Evolutionary conservation across 2,329 filamentous ascomycete genomes (phyloP).

Genomic region (Ophiocordyceps camponoti-saundersi): DNA sequence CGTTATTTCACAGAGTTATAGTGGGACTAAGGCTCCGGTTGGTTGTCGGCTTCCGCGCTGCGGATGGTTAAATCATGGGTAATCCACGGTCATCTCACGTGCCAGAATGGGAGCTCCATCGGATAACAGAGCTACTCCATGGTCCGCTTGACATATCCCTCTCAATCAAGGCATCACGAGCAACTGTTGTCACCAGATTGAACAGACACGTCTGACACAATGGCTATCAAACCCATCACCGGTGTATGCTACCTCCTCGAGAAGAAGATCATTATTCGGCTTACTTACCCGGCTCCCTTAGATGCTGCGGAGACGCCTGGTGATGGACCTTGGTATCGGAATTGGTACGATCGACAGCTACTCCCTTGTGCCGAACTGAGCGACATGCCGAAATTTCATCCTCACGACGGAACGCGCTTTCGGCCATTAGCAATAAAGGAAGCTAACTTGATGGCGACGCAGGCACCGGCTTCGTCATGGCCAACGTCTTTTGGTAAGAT

Average conservation of each 20-base stretch:
- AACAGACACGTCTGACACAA: conserved; percentile 17
- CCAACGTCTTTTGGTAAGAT: conserved; percentile 40
- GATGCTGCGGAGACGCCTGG: conserved; percentile 44
- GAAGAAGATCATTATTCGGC: neutral
- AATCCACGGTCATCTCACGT: no score
- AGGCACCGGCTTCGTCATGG: conserved; percentile 38
- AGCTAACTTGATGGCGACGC: conserved; percentile 1
- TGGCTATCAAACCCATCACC: conserved; percentile 40
- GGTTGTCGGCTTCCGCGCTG: no score
- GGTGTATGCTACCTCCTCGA: conserved; percentile 29
- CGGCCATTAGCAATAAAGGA: neutral
- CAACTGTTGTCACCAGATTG: conserved; percentile 3
- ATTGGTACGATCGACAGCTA: conserved; percentile 30
- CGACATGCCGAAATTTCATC: neutral
- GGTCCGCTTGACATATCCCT: no score
- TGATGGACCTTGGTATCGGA: conserved; percentile 36
- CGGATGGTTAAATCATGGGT: no score
- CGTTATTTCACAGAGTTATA: no score
- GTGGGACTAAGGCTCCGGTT: no score
- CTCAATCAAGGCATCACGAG: no score
- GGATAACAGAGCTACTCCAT: no score
- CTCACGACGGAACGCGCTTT: neutral
- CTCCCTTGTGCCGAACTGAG: neutral
- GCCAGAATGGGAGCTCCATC: no score
- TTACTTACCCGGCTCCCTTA: conserved; percentile 16